Base-by-base conservation (phyloP, 2,329 filamentous ascomycete species). In the Ophiocordyceps camponoti-floridani region DNA sequence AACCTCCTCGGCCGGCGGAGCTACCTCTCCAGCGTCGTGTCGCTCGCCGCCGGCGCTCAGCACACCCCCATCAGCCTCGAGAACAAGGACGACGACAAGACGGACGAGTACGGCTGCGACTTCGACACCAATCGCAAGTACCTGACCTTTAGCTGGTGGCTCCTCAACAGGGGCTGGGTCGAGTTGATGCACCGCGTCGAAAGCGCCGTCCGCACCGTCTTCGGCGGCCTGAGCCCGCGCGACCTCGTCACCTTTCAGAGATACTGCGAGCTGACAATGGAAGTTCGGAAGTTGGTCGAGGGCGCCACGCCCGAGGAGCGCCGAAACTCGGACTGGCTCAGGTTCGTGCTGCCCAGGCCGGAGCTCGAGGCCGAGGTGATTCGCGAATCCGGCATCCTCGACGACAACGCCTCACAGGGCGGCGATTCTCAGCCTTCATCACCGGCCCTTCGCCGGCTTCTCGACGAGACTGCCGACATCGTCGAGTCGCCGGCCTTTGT, bases 101-200 rank as follows among this genome's bases (percentile, higher is more conserved):
- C 75, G 16, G 84, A 89, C 45, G 82, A 88, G 53, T 87, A 93
- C 57, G 87, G 87, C 41, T 89, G 84, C 60, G 91, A 98, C 61
- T 95, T 94, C 53, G 88, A 95, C 61, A 94, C 87, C 31, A 98
- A 98, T 62, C 75, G 88, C 53, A 84, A 84, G 56, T 98, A 96
- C 58, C 70, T 98, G 43, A 93, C 88, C 38, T 94, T 96, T 60
- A 94, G 86, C 63, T 98, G 91, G 91, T 98, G 89, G 88, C 67
- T 98, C 42, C 70, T 98, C 42, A 89, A 98, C 63, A 77, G 78
- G 51, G 91, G 91, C 40, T 96, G 87, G 79, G 77, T 79, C 51
- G 77, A 87, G 47, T 67, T 96, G 46, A 82, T 87, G 72, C 70
- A 77, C 46, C 82, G 80, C 50, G 88, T 98, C 42, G 79, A 87